A percentile compares a stretch with the other conserved stretches of the same genome.
phyloP scores from a whole-genome alignment of 2,329 filamentous ascomycete genomes.

The Annulohypoxylon truncatum region DNA sequence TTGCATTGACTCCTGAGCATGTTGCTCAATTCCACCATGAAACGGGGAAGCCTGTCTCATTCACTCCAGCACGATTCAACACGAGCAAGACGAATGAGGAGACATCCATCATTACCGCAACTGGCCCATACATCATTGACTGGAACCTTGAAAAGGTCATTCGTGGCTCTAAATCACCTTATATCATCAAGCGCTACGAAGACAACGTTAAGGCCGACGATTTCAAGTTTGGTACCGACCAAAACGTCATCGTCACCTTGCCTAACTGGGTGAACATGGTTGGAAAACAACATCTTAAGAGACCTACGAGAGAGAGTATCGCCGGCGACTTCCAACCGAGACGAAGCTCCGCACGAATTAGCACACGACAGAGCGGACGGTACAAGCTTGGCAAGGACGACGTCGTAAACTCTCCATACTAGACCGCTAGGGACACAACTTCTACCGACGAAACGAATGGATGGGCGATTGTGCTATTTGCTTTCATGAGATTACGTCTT shows the following conservation, averaged over 20 bases:
- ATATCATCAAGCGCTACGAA: constrained; percentile 94
- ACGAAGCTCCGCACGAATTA: constrained; percentile 63
- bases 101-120: constrained; percentile 96
- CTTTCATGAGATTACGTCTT: constrained; percentile 33
- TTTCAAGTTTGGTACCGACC: constrained; percentile 96
- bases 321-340: constrained; percentile 68
- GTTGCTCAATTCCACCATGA: constrained; percentile 98
- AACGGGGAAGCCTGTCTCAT: constrained; percentile 85
- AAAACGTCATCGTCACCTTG: constrained; percentile 96
- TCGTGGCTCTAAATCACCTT: constrained; percentile 83
- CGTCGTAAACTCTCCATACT: constrained; percentile 79
- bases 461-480: constrained; percentile 4
- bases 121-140: constrained; percentile 95
- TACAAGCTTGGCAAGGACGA: constrained; percentile 84
- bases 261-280: constrained; percentile 99
- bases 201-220: constrained; percentile 98
- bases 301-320: constrained; percentile 93
- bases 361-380: constrained; percentile 65
- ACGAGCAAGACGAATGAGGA: constrained; percentile 83
- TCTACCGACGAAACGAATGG: not conserved
- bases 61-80: constrained; percentile 95
- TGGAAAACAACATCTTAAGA: constrained; percentile 83
- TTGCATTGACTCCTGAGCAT: constrained; percentile 89
- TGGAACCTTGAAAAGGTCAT: constrained; percentile 95
- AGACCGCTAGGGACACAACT: constrained; percentile 28